These are phyloP conservation scores for Fusarium sp. DNA, from an alignment of 2,329 filamentous ascomycete species.

Conservation along the genomic window DNA sequence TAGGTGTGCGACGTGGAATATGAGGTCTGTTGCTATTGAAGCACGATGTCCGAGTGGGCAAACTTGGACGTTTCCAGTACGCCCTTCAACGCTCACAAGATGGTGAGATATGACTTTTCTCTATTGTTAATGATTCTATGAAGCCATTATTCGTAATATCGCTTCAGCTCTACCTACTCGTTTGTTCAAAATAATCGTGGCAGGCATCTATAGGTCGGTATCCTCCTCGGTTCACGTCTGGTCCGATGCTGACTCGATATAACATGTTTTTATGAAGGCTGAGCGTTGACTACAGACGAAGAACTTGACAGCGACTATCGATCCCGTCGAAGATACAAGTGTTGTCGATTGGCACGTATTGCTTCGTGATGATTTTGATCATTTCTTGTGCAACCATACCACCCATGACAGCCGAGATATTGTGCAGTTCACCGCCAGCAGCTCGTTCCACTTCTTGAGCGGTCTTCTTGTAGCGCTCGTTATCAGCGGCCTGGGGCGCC, in stretches of 20 bases:
- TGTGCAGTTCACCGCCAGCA: constrained; percentile 89
- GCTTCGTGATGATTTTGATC: constrained; percentile 86
- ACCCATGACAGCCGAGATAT: constrained; percentile 87
- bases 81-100: constrained; percentile 1
- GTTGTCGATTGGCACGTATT: constrained; percentile 79
- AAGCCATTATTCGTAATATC: constrained; percentile 26
- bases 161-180: background rate
- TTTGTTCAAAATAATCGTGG: background rate
- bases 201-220: background rate
- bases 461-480: constrained; percentile 65
- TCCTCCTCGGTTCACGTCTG: background rate
- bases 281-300: constrained; percentile 59
- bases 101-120: constrained; percentile 2
- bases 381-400: constrained; percentile 97
- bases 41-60: background rate
- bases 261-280: background rate
- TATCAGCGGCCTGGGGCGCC: constrained; percentile 62
- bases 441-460: constrained; percentile 80
- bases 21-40: constrained; percentile 5
- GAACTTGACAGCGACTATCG: constrained; percentile 70
- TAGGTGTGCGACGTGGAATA: background rate
- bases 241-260: background rate
- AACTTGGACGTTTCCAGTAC: constrained; percentile 1
- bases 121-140: constrained; percentile 26
- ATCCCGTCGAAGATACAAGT: constrained; percentile 79